Conservation (phyloP, 2,329 filamentous ascomycete species). For the Stachybotrys echinatus region DNA sequence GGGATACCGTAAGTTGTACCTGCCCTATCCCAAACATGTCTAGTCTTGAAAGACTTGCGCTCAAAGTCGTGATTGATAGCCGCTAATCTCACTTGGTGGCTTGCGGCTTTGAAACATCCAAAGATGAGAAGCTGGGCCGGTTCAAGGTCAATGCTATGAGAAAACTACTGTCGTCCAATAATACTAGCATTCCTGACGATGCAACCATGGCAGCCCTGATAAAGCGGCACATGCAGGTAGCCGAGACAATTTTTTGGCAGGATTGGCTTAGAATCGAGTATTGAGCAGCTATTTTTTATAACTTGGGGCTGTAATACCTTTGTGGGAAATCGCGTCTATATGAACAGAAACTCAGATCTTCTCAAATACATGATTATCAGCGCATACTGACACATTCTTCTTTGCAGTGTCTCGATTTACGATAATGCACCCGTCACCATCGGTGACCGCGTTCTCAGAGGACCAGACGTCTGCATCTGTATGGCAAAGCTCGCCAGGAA, state of each 20-base stretch:
- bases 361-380: neutral
- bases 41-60: neutral
- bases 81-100: neutral
- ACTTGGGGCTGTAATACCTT: neutral
- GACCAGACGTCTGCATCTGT: neutral
- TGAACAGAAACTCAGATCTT: neutral
- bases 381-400: neutral
- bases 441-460: neutral
- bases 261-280: neutral
- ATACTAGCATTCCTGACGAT: neutral
- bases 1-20: neutral
- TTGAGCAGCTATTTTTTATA: neutral
- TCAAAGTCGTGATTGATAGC: neutral
- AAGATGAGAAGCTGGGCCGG: neutral
- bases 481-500: neutral
- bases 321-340: neutral
- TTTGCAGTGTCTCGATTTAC: neutral
- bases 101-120: neutral
- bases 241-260: neutral
- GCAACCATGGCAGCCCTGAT: neutral
- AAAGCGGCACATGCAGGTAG: neutral
- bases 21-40: neutral
- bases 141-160: neutral
- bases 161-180: neutral
- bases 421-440: neutral